These are phyloP conservation scores for Geotrichum ghanense DNA, from an alignment of 805 yeast species.

Conservation along the genomic window DNA sequence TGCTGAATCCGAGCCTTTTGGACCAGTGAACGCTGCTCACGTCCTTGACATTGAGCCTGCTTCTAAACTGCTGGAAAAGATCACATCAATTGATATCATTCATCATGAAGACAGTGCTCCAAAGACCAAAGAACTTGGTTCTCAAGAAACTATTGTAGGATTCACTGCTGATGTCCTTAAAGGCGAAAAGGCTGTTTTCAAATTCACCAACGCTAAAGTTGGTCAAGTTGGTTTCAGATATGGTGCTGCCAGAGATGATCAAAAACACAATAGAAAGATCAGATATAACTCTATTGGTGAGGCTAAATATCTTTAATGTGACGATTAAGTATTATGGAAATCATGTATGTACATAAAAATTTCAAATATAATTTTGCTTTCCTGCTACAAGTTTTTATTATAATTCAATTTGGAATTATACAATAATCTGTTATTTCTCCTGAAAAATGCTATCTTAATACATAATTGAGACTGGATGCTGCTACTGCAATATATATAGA, in stretches of 20 bases:
- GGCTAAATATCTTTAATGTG: constrained; percentile 15
- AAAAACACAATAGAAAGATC: constrained; percentile 59
- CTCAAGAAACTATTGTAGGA: constrained; percentile 24
- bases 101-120: constrained; percentile 33
- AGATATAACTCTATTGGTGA: constrained; percentile 14
- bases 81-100: constrained; percentile 41
- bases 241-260: constrained; percentile 84
- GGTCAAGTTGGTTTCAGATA: constrained; percentile 87
- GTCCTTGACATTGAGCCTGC: constrained; percentile 84
- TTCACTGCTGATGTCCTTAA: constrained; percentile 46
- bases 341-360: too few relatives aligned
- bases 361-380: too few relatives aligned
- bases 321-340: too few relatives aligned
- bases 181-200: constrained; percentile 63
- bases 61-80: constrained; percentile 55
- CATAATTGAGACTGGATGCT: too few relatives aligned
- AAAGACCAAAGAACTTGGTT: constrained; percentile 17
- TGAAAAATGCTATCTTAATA: too few relatives aligned
- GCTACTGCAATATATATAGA: too few relatives aligned
- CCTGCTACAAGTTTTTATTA: too few relatives aligned
- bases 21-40: constrained; percentile 89
- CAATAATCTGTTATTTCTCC: too few relatives aligned
- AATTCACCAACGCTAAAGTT: constrained; percentile 65
- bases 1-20: constrained; percentile 92
- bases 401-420: too few relatives aligned